A percentile compares a stretch with the other conserved stretches of the same genome.
These are phyloP conservation scores for Lecanicillium sp. DNA, from an alignment of 2,329 filamentous ascomycete genomes.

Conservation along the genomic window DNA sequence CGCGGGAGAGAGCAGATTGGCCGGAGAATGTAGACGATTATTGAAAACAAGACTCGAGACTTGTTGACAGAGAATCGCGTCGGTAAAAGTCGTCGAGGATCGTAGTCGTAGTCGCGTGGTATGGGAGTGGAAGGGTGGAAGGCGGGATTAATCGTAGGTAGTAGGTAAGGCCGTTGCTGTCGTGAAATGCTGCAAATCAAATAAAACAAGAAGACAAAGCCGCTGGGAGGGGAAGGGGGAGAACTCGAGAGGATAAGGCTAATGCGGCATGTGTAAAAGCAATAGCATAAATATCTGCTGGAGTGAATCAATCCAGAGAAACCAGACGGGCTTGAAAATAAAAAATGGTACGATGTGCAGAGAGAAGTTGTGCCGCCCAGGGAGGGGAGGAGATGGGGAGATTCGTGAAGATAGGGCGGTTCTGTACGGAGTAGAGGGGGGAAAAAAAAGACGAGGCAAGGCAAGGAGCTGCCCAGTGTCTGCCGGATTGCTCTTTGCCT, in stretches of 20 bases:
- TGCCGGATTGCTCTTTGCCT: constrained; percentile 2
- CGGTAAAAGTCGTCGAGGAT: no score
- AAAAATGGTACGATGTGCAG: neutral
- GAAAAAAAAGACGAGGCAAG: neutral
- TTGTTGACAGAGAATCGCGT: no score
- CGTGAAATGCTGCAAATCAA: constrained; percentile 9
- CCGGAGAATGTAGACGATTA: neutral
- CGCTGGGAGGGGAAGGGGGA: neutral
- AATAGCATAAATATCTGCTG: neutral
- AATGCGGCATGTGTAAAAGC: no score
- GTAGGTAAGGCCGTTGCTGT: constrained; percentile 6
- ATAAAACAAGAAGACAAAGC: constrained; percentile 3
- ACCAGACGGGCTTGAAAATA: neutral
- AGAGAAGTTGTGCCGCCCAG: constrained; percentile 1
- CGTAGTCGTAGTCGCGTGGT: no score
- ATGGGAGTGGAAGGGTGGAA: no score
- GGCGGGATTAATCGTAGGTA: neutral
- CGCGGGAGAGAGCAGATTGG: neutral
- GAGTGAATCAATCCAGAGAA: neutral
- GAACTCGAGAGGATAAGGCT: no score
- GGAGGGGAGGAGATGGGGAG: no score
- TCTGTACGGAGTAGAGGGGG: no score
- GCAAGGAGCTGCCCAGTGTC: neutral
- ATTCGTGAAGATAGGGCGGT: no score
- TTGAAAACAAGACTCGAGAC: neutral